Base-by-base conservation (phyloP, 2,329 filamentous ascomycete genomes). In the Diaporthe aspalathi region DNA sequence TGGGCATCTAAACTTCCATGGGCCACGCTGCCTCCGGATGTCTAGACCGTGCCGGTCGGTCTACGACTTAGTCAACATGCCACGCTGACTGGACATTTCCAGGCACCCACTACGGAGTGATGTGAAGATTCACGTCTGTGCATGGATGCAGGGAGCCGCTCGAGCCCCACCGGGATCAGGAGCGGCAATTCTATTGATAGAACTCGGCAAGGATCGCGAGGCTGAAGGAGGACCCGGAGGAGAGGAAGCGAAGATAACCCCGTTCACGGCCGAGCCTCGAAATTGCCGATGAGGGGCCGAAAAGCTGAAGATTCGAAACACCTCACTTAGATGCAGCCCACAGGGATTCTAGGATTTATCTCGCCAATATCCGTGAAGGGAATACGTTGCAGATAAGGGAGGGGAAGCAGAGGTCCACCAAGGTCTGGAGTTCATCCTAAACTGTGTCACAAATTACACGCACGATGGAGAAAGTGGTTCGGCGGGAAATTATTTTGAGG, bases 401-500 rank as follows among this genome's bases (percentile, higher is more conserved):
- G 56, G 38, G 24, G 45, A n/a, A 14, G 12, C 45, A 17, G 20
- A 22, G 57, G 40, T 22, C 57, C 40, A 62, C 40, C 5, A 8
- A 14, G 40, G 57, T 62, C 40, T n/a, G 57, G 17, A 24, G 22
- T 62, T 62, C 38, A 62, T 47, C 57, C 57, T 20, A 62, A 29
- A 47, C 29, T 32, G 14, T n/a, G 40, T 62, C 20, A 49, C 57
- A 63, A 27, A 22, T 22, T n/a, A 38, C 22, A 22, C 40, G 4
- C 2, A 7, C n/a, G 20, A 47, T 22, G 40, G 40, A 29, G 24
- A n/a, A 62, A 27, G 57, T 63, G 27, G 40, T 63, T 35, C 40
- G 16, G 20, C 40, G 40, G 57, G 57, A 63, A 63, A 47, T 35
- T 63, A 35, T 63, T 63, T 49, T n/a, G 57, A 63, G 40, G 20